Evolutionary conservation across 169 alveolate genomes (phyloP).

Genomic region (Pseudocohnilembus persalinus): DNA sequence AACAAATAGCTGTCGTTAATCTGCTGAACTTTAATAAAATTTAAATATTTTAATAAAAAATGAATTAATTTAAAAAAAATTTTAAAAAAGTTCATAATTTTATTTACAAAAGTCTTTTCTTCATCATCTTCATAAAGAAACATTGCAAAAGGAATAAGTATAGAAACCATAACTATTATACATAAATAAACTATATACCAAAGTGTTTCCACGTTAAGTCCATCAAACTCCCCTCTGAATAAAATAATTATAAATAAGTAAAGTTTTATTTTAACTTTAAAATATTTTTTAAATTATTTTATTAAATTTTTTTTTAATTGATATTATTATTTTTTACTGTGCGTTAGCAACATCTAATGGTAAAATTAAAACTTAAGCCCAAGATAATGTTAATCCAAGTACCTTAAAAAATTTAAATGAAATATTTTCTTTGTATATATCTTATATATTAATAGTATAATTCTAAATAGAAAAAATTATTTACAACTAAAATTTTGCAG

Average conservation of each 20-base stretch:
- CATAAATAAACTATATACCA: slow-evolving; percentile 61
- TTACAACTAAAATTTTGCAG: slow-evolving; percentile 46
- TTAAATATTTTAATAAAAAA: neutral
- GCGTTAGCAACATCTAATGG: slow-evolving; percentile 55
- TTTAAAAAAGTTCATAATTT: neutral
- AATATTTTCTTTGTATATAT: neutral
- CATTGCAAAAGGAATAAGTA: slow-evolving; percentile 56
- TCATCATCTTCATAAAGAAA: slow-evolving; percentile 66
- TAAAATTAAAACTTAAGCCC: slow-evolving; percentile 64
- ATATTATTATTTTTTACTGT: slow-evolving; percentile 2
- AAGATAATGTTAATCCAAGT: slow-evolving; percentile 60
- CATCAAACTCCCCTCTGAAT: slow-evolving; percentile 47
- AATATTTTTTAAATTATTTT: neutral
- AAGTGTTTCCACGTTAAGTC: slow-evolving; percentile 49
- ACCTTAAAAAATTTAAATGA: slow-evolving; percentile 14
- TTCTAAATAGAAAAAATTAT: neutral
- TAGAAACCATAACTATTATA: slow-evolving; percentile 50
- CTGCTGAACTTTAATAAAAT: neutral
- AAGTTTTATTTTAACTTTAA: neutral
- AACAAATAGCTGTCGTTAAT: slow-evolving; percentile 1
- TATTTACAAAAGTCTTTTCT: slow-evolving; percentile 46
- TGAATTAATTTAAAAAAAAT: neutral
- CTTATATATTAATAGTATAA: neutral
- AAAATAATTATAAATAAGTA: neutral
- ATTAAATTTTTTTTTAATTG: neutral